phyloP scores from a whole-genome alignment of 192 early-diverging fungal species.

The Glomus cerebriforme region DNA sequence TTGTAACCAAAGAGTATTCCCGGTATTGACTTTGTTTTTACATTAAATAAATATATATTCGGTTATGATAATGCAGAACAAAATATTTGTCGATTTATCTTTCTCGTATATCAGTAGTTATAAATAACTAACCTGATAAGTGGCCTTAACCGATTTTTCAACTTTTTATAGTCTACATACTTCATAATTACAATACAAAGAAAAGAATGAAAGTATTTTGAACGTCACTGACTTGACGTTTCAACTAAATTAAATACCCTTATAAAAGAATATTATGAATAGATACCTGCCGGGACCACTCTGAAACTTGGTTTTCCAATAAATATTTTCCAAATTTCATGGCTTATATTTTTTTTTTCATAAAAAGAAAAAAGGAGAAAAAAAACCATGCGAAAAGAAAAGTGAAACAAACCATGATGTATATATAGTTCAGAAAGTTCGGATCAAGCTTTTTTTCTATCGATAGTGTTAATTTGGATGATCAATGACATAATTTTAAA shows the following conservation, averaged over 20 bases:
- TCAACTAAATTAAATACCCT: neutral
- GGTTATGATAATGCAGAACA: no score
- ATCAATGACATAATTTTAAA: no score
- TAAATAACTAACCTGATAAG: neutral
- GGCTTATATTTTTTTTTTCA: neutral
- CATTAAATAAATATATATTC: no score
- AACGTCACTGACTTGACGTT: neutral
- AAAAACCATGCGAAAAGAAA: neutral
- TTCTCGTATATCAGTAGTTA: neutral
- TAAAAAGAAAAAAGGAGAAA: neutral
- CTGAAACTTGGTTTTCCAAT: constrained; percentile 1
- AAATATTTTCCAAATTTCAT: constrained; percentile 7
- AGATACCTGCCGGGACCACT: neutral
- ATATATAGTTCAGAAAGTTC: no score
- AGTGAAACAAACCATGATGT: no score
- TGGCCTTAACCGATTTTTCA: neutral
- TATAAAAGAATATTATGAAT: neutral
- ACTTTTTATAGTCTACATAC: constrained; percentile 13
- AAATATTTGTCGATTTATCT: neutral
- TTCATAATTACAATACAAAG: neutral
- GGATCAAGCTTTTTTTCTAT: no score
- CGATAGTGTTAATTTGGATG: no score
- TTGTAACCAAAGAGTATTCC: neutral
- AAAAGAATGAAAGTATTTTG: no score
- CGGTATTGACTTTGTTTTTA: neutral